Evolutionary conservation across 805 yeast genomes (phyloP), one percentile per base, ranked within the genome.

Genomic region (Grigorovia jiainica): DNA sequence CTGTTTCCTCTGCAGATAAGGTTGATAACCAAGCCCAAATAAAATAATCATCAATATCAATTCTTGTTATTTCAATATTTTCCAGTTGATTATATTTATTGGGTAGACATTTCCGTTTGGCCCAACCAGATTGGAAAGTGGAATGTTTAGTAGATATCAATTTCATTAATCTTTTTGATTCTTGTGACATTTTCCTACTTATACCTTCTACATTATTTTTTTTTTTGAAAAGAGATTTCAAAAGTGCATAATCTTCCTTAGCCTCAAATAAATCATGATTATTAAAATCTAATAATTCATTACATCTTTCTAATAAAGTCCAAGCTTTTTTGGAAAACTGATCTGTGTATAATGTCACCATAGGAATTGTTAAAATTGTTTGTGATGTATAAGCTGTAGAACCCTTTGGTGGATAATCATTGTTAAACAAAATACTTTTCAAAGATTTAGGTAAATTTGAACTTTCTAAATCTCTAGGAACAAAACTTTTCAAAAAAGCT

Each of bases 11-110:
- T 25, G 78, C 71, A 0, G 85, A 85, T 19, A 86, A 57, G 2
- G 87, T 73, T 1, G 87, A 76, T 54, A 86, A 67, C 95, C 95
- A 87, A 0, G 95, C 75, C 95, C 95, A 87, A 23, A 86, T 84
- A 54, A 80, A 87, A 59, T 82, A 87, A 59, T 87, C 95, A 59
- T 85, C 95, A 16, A 87, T 76, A 5, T 84, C 72, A 1, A 83
- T 80, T 45, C 83, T 72, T 7, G 75, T 65, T 8, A 84, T 69
- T 21, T 53, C 46, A 16, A 47, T 71, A 54, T 44, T 58, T 48
- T 50, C 59, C 34, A 61, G 48, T 46, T 51, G 51, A 7, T 50
- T 41, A 7, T 50, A 37, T 10, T 42, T 44, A 36, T 55, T 48
- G 31, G 54, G 39, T 29, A 55, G 35, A 40, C 63, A 51, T 32